A percentile compares a stretch with the other conserved stretches of the same genome.
Conservation (phyloP, 2,329 filamentous ascomycete genomes). For the Fusarium nygamai region DNA sequence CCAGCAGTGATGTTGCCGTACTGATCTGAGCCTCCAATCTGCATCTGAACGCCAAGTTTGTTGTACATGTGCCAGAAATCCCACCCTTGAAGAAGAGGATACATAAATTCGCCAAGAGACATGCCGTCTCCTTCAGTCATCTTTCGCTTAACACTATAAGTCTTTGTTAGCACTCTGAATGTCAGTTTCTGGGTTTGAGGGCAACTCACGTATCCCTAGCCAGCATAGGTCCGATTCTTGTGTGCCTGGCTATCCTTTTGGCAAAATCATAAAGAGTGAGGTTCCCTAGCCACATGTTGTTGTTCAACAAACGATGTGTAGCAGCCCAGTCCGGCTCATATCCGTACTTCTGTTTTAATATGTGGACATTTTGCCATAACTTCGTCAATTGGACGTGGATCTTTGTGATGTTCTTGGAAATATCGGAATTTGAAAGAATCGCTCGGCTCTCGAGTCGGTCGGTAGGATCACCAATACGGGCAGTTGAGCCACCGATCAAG, state of each 20-base stretch:
- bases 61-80: constrained; percentile 92
- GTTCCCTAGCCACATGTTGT: constrained; percentile 83
- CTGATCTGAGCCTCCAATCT: constrained; percentile 95
- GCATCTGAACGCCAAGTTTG: constrained; percentile 75
- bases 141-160: constrained; percentile 75
- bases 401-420: constrained; percentile 72
- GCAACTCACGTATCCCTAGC: constrained; percentile 81
- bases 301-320: constrained; percentile 77
- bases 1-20: constrained; percentile 96
- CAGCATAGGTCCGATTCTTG: constrained; percentile 87
- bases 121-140: constrained; percentile 89
- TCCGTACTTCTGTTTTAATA: constrained; percentile 71
- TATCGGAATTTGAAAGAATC: constrained; percentile 59
- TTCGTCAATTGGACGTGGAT: constrained; percentile 76
- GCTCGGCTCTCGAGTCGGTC: constrained; percentile 72
- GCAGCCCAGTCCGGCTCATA: constrained; percentile 72
- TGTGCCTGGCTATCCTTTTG: constrained; percentile 74
- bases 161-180: constrained; percentile 31
- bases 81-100: constrained; percentile 93
- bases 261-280: constrained; percentile 79
- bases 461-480: constrained; percentile 81
- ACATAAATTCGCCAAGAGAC: constrained; percentile 92
- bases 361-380: constrained; percentile 79
- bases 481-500: constrained; percentile 78
- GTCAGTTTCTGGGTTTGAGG: neutral